A percentile compares a stretch with the other conserved stretches of the same genome.
These are phyloP conservation scores for Phytophthora cactorum DNA, from an alignment of 352 stramenopile species.

Conservation along the genomic window DNA sequence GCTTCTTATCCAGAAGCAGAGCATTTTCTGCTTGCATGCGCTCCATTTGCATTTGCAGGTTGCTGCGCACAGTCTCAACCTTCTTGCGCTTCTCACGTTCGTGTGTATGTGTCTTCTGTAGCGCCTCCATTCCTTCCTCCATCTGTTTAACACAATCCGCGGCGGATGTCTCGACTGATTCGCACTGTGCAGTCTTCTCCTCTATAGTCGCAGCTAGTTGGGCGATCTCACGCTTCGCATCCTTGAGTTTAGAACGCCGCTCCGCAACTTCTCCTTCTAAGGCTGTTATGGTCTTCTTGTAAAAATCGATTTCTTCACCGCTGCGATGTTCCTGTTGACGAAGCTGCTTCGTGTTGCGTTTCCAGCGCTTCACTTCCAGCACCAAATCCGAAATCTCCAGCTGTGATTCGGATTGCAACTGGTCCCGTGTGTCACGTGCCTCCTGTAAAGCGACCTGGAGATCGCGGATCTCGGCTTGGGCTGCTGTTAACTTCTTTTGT, in stretches of 20 bases:
- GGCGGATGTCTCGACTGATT: constrained; percentile 54
- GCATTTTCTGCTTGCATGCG: constrained; percentile 36
- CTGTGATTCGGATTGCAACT: constrained; percentile 42
- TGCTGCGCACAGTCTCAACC: constrained; percentile 39
- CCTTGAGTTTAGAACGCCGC: constrained; percentile 39
- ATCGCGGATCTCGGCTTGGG: constrained; percentile 43
- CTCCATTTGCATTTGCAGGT: constrained; percentile 47
- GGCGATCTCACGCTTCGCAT: constrained; percentile 40
- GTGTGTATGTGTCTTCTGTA: constrained; percentile 43
- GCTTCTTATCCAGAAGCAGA: constrained; percentile 42
- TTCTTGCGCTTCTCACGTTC: constrained; percentile 66
- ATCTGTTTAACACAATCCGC: constrained; percentile 54
- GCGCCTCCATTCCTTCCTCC: constrained; percentile 31
- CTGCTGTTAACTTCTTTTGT: constrained; percentile 45
- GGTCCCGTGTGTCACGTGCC: constrained; percentile 36
- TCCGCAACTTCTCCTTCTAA: constrained; percentile 46
- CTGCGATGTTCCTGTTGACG: constrained; percentile 42
- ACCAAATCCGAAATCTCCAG: constrained; percentile 45
- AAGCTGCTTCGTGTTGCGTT: constrained; percentile 53
- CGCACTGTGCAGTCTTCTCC: constrained; percentile 47
- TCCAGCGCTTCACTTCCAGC: constrained; percentile 53
- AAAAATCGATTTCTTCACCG: constrained; percentile 43
- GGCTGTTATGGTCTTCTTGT: constrained; percentile 41
- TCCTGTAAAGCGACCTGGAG: constrained; percentile 51
- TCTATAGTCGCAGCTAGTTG: constrained; percentile 38